These are phyloP conservation scores for Suhomyces bolitotheri DNA, from an alignment of 1,139 yeast species.

Conservation along the genomic window DNA sequence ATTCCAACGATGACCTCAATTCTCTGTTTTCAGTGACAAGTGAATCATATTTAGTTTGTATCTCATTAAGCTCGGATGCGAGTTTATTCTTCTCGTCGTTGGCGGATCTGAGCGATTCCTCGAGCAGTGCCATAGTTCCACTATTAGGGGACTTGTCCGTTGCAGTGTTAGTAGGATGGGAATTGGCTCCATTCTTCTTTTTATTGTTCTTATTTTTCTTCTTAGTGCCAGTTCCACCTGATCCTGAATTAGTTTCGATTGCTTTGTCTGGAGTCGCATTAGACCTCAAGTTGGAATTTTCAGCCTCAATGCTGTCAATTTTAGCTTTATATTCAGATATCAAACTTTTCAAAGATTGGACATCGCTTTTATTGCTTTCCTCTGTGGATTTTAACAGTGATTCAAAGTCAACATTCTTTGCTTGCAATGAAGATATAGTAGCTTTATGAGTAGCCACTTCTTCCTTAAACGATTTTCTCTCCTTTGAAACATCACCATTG, in stretches of 20 bases:
- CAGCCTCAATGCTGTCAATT: slow-evolving; percentile 1
- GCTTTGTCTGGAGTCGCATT: too few species aligned
- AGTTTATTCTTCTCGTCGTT: slow-evolving; percentile 4
- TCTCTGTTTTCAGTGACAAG: slow-evolving; percentile 15
- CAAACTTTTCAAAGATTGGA: background rate
- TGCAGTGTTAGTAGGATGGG: background rate
- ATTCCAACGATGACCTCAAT: slow-evolving; percentile 25
- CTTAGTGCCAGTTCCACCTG: slow-evolving; percentile 9
- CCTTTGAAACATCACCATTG: background rate
- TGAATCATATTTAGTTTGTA: slow-evolving; percentile 4
- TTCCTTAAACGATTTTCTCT: background rate
- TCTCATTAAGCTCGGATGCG: slow-evolving; percentile 5
- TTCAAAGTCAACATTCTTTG: slow-evolving; percentile 6
- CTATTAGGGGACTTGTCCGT: background rate
- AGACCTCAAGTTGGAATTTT: background rate
- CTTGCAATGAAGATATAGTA: slow-evolving; percentile 1
- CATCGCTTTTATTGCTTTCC: background rate
- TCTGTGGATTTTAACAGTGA: slow-evolving; percentile 1
- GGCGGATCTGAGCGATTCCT: slow-evolving; percentile 1
- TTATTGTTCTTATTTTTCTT: slow-evolving; percentile 6
- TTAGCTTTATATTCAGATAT: slow-evolving; percentile 2
- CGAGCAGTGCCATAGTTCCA: slow-evolving; percentile 2
- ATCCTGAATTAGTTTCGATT: too few species aligned
- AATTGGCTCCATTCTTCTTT: slow-evolving; percentile 1
- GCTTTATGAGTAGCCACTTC: slow-evolving; percentile 2